phyloP scores from a whole-genome alignment of 2,329 filamentous ascomycete species.

The Coniochaeta sp. region DNA sequence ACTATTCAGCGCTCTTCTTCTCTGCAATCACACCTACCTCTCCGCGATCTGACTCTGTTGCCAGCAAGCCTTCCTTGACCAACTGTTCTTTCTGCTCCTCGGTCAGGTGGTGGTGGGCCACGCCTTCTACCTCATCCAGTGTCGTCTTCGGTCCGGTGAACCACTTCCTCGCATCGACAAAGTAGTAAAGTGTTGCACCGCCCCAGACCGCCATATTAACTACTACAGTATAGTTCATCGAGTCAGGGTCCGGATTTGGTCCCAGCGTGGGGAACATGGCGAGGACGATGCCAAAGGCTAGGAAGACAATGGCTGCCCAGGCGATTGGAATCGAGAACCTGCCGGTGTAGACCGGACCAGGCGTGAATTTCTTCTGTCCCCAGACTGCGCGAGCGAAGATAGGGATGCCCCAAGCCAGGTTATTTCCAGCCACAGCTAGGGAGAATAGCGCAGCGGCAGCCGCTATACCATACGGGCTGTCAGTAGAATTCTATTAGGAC shows the following conservation, averaged over 20 bases:
- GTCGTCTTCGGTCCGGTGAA: constrained; percentile 46
- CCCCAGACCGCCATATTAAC: constrained; percentile 54
- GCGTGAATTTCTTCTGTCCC: constrained; percentile 49
- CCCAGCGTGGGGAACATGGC: constrained; percentile 52
- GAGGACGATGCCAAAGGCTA: constrained; percentile 47
- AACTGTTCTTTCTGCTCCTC: not conserved
- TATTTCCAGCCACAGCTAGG: constrained; percentile 51
- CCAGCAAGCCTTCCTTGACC: not conserved
- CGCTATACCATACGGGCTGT: not conserved
- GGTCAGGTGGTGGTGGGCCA: not conserved
- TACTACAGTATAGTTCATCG: constrained; percentile 59
- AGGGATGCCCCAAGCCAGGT: constrained; percentile 52
- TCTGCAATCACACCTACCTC: not conserved
- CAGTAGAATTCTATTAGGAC: not conserved
- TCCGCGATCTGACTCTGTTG: not conserved
- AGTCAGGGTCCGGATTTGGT: constrained; percentile 37
- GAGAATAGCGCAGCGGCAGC: constrained; percentile 54
- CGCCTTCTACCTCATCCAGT: constrained; percentile 3
- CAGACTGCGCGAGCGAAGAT: constrained; percentile 52
- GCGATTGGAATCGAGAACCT: constrained; percentile 43
- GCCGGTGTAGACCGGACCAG: constrained; percentile 54
- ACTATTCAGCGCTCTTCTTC: not conserved
- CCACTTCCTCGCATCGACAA: constrained; percentile 49
- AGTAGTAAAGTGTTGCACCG: constrained; percentile 48
- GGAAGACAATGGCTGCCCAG: constrained; percentile 43